phyloP scores from a whole-genome alignment of 257 asterid genomes.

The Solanum habrochaites region DNA sequence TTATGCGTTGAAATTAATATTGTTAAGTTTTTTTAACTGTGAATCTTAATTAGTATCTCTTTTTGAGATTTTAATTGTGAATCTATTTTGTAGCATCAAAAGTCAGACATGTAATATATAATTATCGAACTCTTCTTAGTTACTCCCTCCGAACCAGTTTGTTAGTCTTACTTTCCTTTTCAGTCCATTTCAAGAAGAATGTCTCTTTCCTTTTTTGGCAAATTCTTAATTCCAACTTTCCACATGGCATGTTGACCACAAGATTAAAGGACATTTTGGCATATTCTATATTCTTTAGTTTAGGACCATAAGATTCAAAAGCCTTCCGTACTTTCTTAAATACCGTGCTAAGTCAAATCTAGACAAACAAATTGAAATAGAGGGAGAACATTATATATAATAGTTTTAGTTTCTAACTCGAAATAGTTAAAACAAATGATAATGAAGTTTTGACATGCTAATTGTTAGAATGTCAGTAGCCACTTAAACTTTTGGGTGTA shows the following conservation, averaged over 20 bases:
- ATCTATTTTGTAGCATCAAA: neutral
- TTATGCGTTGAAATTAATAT: neutral
- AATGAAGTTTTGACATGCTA: neutral
- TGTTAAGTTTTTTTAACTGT: neutral
- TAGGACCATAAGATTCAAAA: neutral
- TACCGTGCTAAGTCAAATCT: neutral
- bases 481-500: neutral
- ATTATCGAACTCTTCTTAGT: neutral
- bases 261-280: neutral
- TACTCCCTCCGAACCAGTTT: neutral
- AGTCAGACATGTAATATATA: neutral
- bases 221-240: neutral
- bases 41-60: neutral
- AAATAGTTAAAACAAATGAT: neutral
- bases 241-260: neutral
- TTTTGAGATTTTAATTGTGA: neutral
- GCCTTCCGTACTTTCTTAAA: neutral
- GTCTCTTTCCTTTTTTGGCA: neutral
- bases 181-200: neutral
- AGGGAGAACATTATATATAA: neutral
- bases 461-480: neutral
- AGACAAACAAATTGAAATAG: neutral
- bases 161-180: neutral
- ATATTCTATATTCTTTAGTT: neutral
- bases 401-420: neutral